Conservation (phyloP, 2,329 filamentous ascomycete species). For the Pseudogymnoascus destructans region DNA sequence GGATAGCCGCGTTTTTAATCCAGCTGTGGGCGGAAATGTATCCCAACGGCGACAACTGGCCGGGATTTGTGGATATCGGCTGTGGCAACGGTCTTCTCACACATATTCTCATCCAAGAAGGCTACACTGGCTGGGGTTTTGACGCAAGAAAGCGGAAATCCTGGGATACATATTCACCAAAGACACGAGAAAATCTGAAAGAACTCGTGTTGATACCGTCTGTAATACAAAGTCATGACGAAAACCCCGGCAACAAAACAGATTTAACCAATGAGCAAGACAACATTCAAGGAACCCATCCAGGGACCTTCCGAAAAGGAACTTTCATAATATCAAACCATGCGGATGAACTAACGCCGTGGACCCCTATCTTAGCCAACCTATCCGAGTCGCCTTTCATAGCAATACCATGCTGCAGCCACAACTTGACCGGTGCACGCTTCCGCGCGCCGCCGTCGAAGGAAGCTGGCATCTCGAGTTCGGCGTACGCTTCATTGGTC, state of each 20-base stretch:
- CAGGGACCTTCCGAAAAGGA: slow-evolving; percentile 54
- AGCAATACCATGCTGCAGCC: slow-evolving; percentile 90
- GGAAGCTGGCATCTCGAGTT: slow-evolving; percentile 31
- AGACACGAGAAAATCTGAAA: slow-evolving; percentile 36
- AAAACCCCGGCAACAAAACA: neutral
- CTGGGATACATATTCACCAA: slow-evolving; percentile 57
- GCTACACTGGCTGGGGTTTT: slow-evolving; percentile 79
- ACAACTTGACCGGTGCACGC: slow-evolving; percentile 61
- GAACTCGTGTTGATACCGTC: slow-evolving; percentile 48
- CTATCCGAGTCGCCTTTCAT: slow-evolving; percentile 71
- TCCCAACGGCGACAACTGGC: slow-evolving; percentile 39
- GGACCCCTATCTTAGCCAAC: slow-evolving; percentile 81
- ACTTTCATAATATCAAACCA: slow-evolving; percentile 97
- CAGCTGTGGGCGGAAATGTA: slow-evolving; percentile 89
- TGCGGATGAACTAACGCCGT: slow-evolving; percentile 87
- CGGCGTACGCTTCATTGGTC: slow-evolving; percentile 73
- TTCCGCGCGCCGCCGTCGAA: slow-evolving; percentile 53
- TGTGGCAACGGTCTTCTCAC: slow-evolving; percentile 91
- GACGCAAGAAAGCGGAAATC: slow-evolving; percentile 78
- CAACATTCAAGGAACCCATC: slow-evolving; percentile 35
- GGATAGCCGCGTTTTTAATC: slow-evolving; percentile 82
- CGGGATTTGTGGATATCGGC: slow-evolving; percentile 89
- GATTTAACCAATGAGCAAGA: slow-evolving; percentile 8
- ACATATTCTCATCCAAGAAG: slow-evolving; percentile 66
- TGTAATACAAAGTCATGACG: slow-evolving; percentile 17